Base-by-base conservation (phyloP, 2,329 filamentous ascomycete species). In the Fusarium tuaranense region DNA sequence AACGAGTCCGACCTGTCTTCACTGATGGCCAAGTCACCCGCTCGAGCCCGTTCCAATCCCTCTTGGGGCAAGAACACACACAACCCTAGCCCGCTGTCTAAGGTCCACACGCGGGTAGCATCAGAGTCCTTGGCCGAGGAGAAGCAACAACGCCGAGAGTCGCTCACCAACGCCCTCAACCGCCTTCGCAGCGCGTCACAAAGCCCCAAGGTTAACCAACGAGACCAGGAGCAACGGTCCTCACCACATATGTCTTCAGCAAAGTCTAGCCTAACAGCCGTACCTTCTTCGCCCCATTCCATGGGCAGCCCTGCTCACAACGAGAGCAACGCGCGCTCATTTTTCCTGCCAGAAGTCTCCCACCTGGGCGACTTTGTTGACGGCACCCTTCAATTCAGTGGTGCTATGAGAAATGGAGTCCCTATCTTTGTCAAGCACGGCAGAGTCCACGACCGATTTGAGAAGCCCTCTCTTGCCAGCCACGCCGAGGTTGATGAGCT, bases 351-450 rank as follows among this genome's bases (percentile, higher is more conserved):
- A 3, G 85, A 88, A 60, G 84, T 90, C 20, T 86, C 86, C 4
- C 86, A 90, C 69, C 84, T 90, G n/a, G 87, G 87, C 46, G 88
- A 90, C 76, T 89, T 90, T 71, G 86, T 90, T 8, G 88, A 88
- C 2, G 88, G 88, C 7, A 87, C 86, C 20, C 84, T 90, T 51
- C 85, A 84, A 68, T 87, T 89, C 71, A 87, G 82, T 68, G 85
- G 87, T 48, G 84, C 86, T 7, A 82, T 87, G 72, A 86, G 83
- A 73, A 87, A 90, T 71, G 88, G 88, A 18, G 87, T 88, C 13
- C 88, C 88, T 8, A 85, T 90, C 27, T 88, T 90, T 68, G 87
- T 89, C 70, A 89, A 88, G 78, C 84, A 88, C 72, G 87, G 86
- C 65, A 87, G 82, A 67, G 86, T 88, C 18, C 84, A 88, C 63